These are phyloP conservation scores for Thuidium tamariscinum DNA, from an alignment of 225 moss, liverwort and hornwort species.

Conservation along the genomic window DNA sequence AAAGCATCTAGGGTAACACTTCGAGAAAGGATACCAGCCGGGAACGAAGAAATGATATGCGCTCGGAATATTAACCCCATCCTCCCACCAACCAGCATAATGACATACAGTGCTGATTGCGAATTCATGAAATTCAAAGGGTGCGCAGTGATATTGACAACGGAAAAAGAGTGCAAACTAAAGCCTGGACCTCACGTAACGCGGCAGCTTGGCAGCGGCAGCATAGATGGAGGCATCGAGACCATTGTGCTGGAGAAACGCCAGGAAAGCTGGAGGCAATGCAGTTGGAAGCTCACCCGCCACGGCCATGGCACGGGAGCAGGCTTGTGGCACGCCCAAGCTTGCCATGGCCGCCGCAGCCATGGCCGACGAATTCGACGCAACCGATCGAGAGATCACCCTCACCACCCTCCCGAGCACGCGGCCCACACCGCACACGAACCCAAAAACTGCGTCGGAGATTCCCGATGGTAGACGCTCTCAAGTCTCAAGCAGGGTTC, in stretches of 20 bases:
- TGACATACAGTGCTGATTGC: neutral
- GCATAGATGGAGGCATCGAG: slow-evolving; percentile 73
- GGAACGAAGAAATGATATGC: neutral
- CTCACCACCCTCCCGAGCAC: neutral
- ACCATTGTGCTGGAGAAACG: slow-evolving; percentile 55
- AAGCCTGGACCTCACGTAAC: slow-evolving; percentile 64
- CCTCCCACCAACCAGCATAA: neutral
- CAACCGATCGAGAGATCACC: neutral
- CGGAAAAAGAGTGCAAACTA: neutral
- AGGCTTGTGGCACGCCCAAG: neutral
- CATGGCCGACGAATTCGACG: neutral
- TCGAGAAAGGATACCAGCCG: neutral
- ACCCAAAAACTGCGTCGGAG: neutral
- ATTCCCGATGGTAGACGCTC: neutral
- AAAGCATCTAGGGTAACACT: neutral
- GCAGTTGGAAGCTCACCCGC: slow-evolving; percentile 13
- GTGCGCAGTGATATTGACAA: neutral
- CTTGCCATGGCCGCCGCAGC: neutral
- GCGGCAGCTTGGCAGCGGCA: slow-evolving; percentile 60
- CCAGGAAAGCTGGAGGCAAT: slow-evolving; percentile 58
- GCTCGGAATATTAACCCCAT: neutral
- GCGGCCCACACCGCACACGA: neutral
- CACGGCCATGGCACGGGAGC: slow-evolving; percentile 10
- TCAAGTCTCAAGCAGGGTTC: neutral
- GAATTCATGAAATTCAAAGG: neutral